Conservation (phyloP, 805 yeast genomes). For the Cyberlindnera misumaiensis region DNA sequence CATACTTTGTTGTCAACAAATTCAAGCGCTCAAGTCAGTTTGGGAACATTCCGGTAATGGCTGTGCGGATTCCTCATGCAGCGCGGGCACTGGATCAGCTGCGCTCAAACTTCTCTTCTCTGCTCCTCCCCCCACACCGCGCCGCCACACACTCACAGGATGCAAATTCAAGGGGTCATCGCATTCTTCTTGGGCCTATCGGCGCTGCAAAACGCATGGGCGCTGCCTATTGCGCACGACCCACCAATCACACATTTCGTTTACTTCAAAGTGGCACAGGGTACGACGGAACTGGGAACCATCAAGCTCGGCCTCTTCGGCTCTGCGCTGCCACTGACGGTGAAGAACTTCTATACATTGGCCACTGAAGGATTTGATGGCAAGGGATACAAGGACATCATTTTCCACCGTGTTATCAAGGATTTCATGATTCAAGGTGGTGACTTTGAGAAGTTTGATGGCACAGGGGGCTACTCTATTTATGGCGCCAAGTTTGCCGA, state of each 20-base stretch:
- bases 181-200: slow-evolving; percentile 2
- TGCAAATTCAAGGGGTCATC: slow-evolving; percentile 10
- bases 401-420: slow-evolving; percentile 69
- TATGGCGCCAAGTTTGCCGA: slow-evolving; percentile 70
- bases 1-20: too few relatives aligned
- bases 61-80: too few relatives aligned
- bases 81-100: too few relatives aligned
- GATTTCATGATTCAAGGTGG: slow-evolving; percentile 86
- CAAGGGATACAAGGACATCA: slow-evolving; percentile 47
- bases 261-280: slow-evolving; percentile 18
- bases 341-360: slow-evolving; percentile 47
- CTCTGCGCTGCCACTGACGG: slow-evolving; percentile 56
- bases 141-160: not conserved
- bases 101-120: too few relatives aligned
- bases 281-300: slow-evolving; percentile 18
- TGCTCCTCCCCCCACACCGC: too few relatives aligned
- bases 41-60: too few relatives aligned
- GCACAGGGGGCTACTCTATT: slow-evolving; percentile 75
- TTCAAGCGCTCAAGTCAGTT: too few relatives aligned
- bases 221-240: slow-evolving; percentile 10
- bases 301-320: slow-evolving; percentile 61
- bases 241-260: slow-evolving; percentile 24
- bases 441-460: slow-evolving; percentile 59
- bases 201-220: not conserved
- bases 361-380: slow-evolving; percentile 27